These are phyloP conservation scores for Skeletonema menzelii DNA, from an alignment of 108 stramenopile species.

Conservation along the genomic window DNA sequence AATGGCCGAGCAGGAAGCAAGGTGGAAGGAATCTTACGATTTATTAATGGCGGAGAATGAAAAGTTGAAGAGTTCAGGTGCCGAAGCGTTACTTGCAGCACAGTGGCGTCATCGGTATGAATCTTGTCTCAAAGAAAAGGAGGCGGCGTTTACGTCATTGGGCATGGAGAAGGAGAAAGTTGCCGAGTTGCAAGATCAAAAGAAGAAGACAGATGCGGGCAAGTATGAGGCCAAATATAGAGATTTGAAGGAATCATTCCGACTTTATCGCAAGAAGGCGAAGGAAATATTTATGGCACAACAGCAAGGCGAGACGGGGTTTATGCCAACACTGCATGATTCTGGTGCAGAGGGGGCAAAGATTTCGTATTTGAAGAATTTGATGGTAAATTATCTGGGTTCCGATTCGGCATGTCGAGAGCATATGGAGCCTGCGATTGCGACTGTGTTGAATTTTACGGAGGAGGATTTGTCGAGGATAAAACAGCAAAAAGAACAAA, in stretches of 20 bases:
- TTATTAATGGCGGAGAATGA: conserved; percentile 80
- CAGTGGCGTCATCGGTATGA: conserved; percentile 95
- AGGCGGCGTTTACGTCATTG: conserved; percentile 66
- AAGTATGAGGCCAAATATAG: conserved; percentile 88
- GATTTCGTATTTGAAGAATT: conserved; percentile 74
- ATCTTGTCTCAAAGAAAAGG: conserved; percentile 78
- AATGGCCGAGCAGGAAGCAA: conserved; percentile 79
- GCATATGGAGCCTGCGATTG: conserved; percentile 89
- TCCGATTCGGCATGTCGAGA: conserved; percentile 70
- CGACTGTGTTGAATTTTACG: conserved; percentile 83
- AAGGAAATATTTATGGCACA: conserved; percentile 91
- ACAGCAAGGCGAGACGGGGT: conserved; percentile 58
- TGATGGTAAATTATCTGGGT: conserved; percentile 87
- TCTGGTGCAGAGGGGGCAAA: conserved; percentile 64
- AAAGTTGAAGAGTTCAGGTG: conserved; percentile 79
- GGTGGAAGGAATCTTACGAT: conserved; percentile 92
- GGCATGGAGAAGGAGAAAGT: conserved; percentile 58
- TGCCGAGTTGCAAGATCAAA: conserved; percentile 38
- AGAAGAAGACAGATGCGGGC: conserved; percentile 50
- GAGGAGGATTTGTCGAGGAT: conserved; percentile 72
- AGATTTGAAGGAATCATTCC: conserved; percentile 89
- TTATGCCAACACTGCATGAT: conserved; percentile 47
- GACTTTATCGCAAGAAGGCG: conserved; percentile 88
- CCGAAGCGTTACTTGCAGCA: conserved; percentile 86
- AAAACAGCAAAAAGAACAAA: conserved; percentile 70